A percentile compares a stretch with the other conserved stretches of the same genome.
Evolutionary conservation across 805 yeast species (phyloP).

Genomic region (Monosporozyma aquatica): DNA sequence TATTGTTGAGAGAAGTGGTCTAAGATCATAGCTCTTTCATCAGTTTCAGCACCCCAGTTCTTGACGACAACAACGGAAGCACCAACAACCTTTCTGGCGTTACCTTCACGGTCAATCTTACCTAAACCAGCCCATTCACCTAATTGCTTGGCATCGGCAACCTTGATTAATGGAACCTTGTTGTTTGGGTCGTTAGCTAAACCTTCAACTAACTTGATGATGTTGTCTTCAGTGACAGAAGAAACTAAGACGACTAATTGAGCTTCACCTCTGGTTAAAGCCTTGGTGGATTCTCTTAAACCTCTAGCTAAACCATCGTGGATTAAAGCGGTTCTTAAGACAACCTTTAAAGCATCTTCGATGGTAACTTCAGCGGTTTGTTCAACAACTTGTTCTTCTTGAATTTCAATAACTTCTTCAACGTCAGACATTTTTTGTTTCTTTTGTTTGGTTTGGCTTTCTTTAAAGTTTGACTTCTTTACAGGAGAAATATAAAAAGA

Average conservation of each 20-base stretch:
- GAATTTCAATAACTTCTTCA: conserved; percentile 78
- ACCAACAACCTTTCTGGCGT: conserved; percentile 99
- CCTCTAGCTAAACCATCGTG: conserved; percentile 99
- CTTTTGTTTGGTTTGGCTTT: conserved; percentile 3
- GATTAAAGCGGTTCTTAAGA: conserved; percentile 93
- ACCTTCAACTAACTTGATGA: conserved; percentile 97
- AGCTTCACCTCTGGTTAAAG: conserved; percentile 94
- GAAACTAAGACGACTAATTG: conserved; percentile 96
- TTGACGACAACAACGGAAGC: conserved; percentile 98
- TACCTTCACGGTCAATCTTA: conserved; percentile 99
- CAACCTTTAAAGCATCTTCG: conserved; percentile 97
- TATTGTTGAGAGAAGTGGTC: conserved; percentile 91
- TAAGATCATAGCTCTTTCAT: conserved; percentile 91
- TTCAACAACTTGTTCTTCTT: conserved; percentile 64
- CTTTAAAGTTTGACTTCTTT: conserved; percentile 54
- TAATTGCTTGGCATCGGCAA: conserved; percentile 97
- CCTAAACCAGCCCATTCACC: conserved; percentile 99
- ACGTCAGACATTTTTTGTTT: conserved; percentile 21
- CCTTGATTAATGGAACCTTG: conserved; percentile 97
- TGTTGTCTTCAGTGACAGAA: conserved; percentile 95
- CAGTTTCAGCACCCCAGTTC: conserved; percentile 99
- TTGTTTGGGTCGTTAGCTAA: conserved; percentile 95
- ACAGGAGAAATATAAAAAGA: conserved; percentile 34
- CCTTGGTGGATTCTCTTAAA: conserved; percentile 99
- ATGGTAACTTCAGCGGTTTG: conserved; percentile 83